Evolutionary conservation across 2,329 filamentous ascomycete species (phyloP).

Genomic region (Arachnomyces sp.): DNA sequence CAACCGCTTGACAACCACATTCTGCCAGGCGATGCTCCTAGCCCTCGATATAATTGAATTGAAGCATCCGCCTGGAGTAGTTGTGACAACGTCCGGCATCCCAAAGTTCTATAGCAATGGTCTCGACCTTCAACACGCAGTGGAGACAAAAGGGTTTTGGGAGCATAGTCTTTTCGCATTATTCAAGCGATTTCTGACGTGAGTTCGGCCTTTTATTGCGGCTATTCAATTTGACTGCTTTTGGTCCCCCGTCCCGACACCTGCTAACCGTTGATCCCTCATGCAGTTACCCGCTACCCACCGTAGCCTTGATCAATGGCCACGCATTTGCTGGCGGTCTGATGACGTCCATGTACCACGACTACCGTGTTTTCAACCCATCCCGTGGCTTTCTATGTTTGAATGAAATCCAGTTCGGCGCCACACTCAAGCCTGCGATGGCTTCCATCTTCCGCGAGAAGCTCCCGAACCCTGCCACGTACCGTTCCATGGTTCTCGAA

Average conservation of each 20-base stretch:
- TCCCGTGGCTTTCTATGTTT: constrained; percentile 66
- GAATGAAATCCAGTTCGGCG: constrained; percentile 75
- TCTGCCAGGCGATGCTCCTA: constrained; percentile 59
- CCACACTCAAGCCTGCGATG: constrained; percentile 68
- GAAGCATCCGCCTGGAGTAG: constrained; percentile 60
- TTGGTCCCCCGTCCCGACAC: neutral
- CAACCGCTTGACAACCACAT: constrained; percentile 64
- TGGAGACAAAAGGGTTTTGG: constrained; percentile 54
- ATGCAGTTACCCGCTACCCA: constrained; percentile 70
- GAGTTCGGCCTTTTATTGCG: constrained; percentile 11
- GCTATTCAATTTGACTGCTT: neutral
- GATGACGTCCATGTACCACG: constrained; percentile 74
- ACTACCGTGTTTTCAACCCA: constrained; percentile 72
- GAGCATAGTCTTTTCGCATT: constrained; percentile 54
- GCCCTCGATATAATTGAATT: constrained; percentile 71
- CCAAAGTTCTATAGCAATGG: constrained; percentile 78
- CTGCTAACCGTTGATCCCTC: too few species aligned
- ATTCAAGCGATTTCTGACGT: constrained; percentile 58
- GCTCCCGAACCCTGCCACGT: constrained; percentile 44
- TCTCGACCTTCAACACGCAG: constrained; percentile 65
- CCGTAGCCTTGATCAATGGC: constrained; percentile 68
- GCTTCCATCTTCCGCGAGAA: constrained; percentile 67
- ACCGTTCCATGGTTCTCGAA: constrained; percentile 64
- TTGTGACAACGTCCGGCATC: constrained; percentile 69
- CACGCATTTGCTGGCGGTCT: constrained; percentile 77